phyloP scores from a whole-genome alignment of 2,329 filamentous ascomycete species.

The Xylaria sp. region DNA sequence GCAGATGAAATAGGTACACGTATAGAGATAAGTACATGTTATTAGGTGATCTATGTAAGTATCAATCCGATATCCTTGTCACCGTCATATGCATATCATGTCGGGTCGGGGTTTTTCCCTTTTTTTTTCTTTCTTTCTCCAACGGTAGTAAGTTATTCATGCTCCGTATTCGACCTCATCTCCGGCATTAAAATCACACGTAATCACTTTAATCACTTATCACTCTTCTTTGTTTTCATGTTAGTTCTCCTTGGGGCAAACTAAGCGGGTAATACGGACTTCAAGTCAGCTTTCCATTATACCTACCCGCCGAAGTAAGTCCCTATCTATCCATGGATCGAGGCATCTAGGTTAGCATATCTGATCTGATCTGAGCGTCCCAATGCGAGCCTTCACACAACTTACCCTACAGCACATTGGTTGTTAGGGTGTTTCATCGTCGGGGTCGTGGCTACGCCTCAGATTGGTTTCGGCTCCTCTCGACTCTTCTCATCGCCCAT shows the following conservation, averaged over 20 bases:
- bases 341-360: not conserved
- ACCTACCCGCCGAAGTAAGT: not conserved
- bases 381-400: not conserved
- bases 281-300: not conserved
- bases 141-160: not conserved
- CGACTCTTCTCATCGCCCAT: not conserved
- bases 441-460: conserved; percentile 17
- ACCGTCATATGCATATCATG: not conserved
- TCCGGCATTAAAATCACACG: conserved; percentile 5
- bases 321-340: not conserved
- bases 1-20: too few species aligned
- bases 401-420: not conserved
- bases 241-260: not conserved
- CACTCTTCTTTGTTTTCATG: not conserved
- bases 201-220: not conserved
- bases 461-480: conserved; percentile 5
- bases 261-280: not conserved
- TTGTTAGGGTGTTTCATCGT: conserved; percentile 23
- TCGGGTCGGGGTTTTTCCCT: too few species aligned
- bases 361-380: not conserved
- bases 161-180: not conserved
- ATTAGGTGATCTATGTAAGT: too few species aligned
- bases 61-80: not conserved
- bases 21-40: too few species aligned
- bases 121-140: too few species aligned